Evolutionary conservation across 2,329 filamentous ascomycete genomes (phyloP).

Genomic region (Ramichloridium luteum): DNA sequence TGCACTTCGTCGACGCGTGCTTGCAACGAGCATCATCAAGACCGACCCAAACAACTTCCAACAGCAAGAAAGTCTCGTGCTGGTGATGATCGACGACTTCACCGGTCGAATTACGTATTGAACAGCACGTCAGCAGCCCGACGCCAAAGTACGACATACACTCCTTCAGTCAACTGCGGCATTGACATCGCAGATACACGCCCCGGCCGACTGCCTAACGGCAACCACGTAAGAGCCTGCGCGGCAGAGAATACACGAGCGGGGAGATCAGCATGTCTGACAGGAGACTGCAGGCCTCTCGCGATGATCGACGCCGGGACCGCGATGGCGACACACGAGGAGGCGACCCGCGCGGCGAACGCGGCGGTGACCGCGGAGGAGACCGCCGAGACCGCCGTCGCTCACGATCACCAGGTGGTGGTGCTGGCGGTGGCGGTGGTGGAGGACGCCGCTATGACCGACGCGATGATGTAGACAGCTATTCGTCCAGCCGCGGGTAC

Average conservation of each 20-base stretch:
- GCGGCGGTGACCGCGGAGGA: slow-evolving; percentile 36
- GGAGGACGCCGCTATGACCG: slow-evolving; percentile 57
- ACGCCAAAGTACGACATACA: too few species aligned
- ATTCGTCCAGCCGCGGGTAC: slow-evolving; percentile 86
- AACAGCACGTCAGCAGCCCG: too few species aligned
- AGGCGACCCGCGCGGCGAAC: slow-evolving; percentile 30
- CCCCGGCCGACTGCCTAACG: not conserved
- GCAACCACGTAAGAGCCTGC: slow-evolving; percentile 20
- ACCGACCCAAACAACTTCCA: too few species aligned
- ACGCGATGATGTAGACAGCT: slow-evolving; percentile 51
- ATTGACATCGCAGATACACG: slow-evolving; percentile 1
- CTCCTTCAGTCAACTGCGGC: too few species aligned
- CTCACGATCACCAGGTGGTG: slow-evolving; percentile 61
- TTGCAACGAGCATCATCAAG: too few species aligned
- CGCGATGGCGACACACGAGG: slow-evolving; percentile 36
- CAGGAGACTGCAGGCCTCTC: slow-evolving; percentile 31
- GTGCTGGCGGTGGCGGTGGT: slow-evolving; percentile 52
- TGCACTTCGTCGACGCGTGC: too few species aligned
- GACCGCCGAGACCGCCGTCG: slow-evolving; percentile 52
- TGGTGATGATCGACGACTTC: too few species aligned
- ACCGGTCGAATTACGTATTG: too few species aligned
- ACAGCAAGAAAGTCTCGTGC: too few species aligned
- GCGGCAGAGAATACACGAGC: slow-evolving; percentile 9
- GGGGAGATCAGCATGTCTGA: slow-evolving; percentile 24
- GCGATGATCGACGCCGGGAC: slow-evolving; percentile 32